Evolutionary conservation across 2,329 filamentous ascomycete species (phyloP).

Genomic region (Didymellaceae sp.): DNA sequence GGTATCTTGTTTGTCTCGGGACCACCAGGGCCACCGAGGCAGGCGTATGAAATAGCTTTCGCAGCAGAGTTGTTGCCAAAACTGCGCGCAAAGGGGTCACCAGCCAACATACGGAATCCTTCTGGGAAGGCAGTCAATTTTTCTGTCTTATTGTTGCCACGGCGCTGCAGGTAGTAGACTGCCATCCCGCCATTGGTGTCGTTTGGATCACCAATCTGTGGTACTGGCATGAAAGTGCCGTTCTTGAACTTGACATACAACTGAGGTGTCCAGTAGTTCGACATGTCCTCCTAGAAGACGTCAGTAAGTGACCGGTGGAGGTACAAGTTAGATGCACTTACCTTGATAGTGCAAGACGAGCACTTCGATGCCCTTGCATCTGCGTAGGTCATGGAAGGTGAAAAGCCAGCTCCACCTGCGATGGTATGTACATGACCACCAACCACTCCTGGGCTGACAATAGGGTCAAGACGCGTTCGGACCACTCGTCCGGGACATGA

Average conservation of each 20-base stretch:
- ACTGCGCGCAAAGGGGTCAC: constrained; percentile 66
- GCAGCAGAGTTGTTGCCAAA: constrained; percentile 54
- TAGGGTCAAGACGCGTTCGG: constrained; percentile 69
- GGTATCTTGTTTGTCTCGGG: constrained; percentile 67
- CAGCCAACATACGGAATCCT: constrained; percentile 74
- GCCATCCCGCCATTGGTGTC: constrained; percentile 65
- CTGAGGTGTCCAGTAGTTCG: constrained; percentile 78
- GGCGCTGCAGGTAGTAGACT: constrained; percentile 71
- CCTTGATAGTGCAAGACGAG: constrained; percentile 70
- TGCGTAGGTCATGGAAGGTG: constrained; percentile 66
- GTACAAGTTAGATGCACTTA: constrained; percentile 29
- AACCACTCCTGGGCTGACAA: constrained; percentile 66
- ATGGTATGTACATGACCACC: constrained; percentile 73
- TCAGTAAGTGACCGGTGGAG: background rate
- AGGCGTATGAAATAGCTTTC: constrained; percentile 64
- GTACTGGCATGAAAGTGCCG: constrained; percentile 64
- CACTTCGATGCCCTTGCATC: constrained; percentile 67
- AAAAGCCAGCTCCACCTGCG: constrained; percentile 73
- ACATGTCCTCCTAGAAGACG: constrained; percentile 43
- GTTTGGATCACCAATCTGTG: constrained; percentile 59
- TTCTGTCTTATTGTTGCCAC: constrained; percentile 62
- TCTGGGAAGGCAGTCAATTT: constrained; percentile 72
- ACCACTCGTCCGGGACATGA: constrained; percentile 36
- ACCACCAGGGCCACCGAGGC: constrained; percentile 54
- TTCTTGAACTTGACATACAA: constrained; percentile 66